phyloP scores from a whole-genome alignment of 106 monocot species.

The Acorus gramineus region DNA sequence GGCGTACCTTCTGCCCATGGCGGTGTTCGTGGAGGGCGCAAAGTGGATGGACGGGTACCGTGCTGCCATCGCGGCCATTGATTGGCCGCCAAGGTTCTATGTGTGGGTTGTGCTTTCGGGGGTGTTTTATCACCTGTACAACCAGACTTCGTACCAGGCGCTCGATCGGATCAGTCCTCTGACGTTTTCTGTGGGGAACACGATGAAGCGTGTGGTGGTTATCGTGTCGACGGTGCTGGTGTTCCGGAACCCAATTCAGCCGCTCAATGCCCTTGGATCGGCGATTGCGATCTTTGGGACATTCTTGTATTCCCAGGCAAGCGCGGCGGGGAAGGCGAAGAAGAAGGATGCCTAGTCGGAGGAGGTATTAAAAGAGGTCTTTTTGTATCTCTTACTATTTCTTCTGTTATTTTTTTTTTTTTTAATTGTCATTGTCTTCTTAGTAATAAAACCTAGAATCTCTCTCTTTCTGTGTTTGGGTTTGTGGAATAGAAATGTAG shows the following conservation, averaged over 20 bases:
- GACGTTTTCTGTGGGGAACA: conserved; percentile 50
- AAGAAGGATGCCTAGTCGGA: background rate
- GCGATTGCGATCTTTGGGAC: conserved; percentile 53
- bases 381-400: too few relatives aligned
- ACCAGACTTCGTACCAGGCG: conserved; percentile 56
- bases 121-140: conserved; percentile 63
- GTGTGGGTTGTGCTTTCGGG: conserved; percentile 40
- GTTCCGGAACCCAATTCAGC: conserved; percentile 46
- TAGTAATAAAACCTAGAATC: too few relatives aligned
- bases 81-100: conserved; percentile 24
- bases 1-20: conserved; percentile 39
- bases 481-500: too few relatives aligned
- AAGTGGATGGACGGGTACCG: conserved; percentile 32
- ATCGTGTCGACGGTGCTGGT: conserved; percentile 39
- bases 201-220: conserved; percentile 59
- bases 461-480: too few relatives aligned
- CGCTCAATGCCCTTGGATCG: conserved; percentile 55
- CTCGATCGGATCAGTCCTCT: conserved; percentile 41
- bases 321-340: conserved; percentile 10
- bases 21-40: conserved; percentile 44
- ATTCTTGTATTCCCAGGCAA: conserved; percentile 54
- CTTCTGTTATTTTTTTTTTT: too few relatives aligned
- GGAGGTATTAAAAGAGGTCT: too few relatives aligned
- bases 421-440: too few relatives aligned
- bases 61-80: conserved; percentile 8